Evolutionary conservation across 306 rosid species (phyloP), one percentile per base, ranked within the genome.

Genomic region (Inga leiocalycina): DNA sequence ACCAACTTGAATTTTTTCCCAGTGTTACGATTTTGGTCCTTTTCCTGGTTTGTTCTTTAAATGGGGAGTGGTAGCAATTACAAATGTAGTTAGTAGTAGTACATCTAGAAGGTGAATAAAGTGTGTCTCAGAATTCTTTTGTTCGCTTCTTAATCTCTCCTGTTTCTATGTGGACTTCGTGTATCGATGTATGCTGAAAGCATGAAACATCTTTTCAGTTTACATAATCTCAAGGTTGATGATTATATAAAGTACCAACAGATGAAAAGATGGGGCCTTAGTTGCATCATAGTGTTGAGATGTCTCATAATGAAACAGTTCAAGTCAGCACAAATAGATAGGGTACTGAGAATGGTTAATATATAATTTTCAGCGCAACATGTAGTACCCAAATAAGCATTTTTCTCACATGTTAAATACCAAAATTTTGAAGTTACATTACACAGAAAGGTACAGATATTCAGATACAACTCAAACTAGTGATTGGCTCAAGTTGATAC

Each of bases 1-100:
- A 49, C 99, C 98, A 15, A 94, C 95, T 82, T 96, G 84, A 88
- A 68, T 61, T 0, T 27, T 76, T 73, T 80, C 19, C 11, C 0
- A 5, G 35, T 5, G 19, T 11, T 13, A 6, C 45, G 56, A 37
- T 22, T 24, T 45, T 46, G 22, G 6, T 51, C 62, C 17, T 59
- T 39, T 72, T 66, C 68, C 30, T 16, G 74, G 78, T 48, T 49
- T 56, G 64, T 35, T 48, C 71, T 73, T 76, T 45, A 11, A 11
- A 65, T 75, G 84, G 74, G 66, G 81, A 84, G 86, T 71, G 77
- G 51, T 17, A 74, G 44, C 30, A 70, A 56, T 56, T n/a, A 56
- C 30, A 24, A 20, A 19, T 8, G 67, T 45, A 82, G 37, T 74
- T 22, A 35, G 34, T 66, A 34, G n/a, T 41, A 37, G 17, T 39